Evolutionary conservation across 345 rosid species (phyloP).

Genomic region (Gossypium rotundifolium): DNA sequence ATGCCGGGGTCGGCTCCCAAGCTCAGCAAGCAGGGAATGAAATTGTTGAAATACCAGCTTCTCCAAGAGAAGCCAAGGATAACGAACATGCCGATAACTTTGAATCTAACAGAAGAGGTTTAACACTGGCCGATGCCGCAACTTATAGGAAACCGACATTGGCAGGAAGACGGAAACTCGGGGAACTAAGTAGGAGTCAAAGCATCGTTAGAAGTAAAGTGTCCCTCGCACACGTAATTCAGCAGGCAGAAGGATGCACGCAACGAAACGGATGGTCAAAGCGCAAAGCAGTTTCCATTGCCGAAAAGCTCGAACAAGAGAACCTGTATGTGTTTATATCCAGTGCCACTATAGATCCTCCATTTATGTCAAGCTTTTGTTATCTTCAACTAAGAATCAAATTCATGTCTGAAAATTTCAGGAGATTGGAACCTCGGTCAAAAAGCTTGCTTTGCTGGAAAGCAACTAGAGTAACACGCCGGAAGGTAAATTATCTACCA

Average conservation of each 20-base stretch:
- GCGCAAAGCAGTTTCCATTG: conserved; percentile 76
- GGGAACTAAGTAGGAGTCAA: conserved; percentile 50
- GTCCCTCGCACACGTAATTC: conserved; percentile 79
- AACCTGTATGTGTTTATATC: conserved; percentile 57
- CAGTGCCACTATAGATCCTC: neutral
- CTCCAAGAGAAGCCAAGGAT: conserved; percentile 33
- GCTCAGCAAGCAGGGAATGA: conserved; percentile 41
- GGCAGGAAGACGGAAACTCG: conserved; percentile 36
- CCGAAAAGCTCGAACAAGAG: conserved; percentile 93
- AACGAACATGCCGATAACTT: conserved; percentile 23
- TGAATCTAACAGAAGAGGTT: conserved; percentile 28
- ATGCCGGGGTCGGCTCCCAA: conserved; percentile 7
- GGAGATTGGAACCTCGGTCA: conserved; percentile 87
- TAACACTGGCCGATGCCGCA: conserved; percentile 19
- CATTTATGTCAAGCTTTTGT: neutral
- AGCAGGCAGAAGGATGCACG: conserved; percentile 73
- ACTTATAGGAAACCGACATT: conserved; percentile 25
- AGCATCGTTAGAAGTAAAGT: conserved; percentile 94
- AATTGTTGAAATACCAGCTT: conserved; percentile 60
- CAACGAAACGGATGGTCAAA: conserved; percentile 75
- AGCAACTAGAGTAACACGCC: conserved; percentile 49
- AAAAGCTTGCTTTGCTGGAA: conserved; percentile 93
- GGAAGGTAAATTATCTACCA: conserved; percentile 50
- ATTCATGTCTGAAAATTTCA: conserved; percentile 28
- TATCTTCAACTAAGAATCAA: neutral